Conservation (phyloP, 805 yeast genomes). For the Kuraishia borneana region DNA sequence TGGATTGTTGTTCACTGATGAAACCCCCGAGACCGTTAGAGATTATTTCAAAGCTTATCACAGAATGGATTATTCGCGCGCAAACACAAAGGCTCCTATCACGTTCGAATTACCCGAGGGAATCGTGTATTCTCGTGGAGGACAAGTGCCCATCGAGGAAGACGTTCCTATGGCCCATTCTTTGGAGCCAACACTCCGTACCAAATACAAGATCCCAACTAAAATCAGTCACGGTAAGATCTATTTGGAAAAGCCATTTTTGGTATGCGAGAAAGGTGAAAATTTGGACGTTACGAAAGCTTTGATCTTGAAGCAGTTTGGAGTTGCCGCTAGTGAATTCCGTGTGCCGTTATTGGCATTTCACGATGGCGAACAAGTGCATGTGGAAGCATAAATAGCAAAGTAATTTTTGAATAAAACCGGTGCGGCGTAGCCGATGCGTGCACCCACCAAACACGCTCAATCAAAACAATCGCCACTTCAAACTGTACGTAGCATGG, state of each 20-base stretch:
- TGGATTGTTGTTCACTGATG: constrained; percentile 85
- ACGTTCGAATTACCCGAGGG: constrained; percentile 85
- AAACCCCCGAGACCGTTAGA: constrained; percentile 76
- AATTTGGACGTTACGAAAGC: constrained; percentile 84
- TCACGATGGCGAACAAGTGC: constrained; percentile 50
- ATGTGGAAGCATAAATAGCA: not conserved
- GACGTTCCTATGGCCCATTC: constrained; percentile 97
- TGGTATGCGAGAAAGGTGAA: constrained; percentile 74
- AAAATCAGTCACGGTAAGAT: constrained; percentile 85
- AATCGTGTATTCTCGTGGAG: constrained; percentile 88
- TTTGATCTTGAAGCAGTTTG: constrained; percentile 85
- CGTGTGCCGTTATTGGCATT: constrained; percentile 71
- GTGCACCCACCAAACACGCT: too few relatives aligned
- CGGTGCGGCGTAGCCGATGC: too few relatives aligned
- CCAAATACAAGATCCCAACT: constrained; percentile 84
- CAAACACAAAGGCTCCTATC: constrained; percentile 76
- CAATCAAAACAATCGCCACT: too few relatives aligned
- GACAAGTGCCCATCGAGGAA: constrained; percentile 79
- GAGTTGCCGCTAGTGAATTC: constrained; percentile 88
- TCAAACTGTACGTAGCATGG: too few relatives aligned
- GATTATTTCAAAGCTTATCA: constrained; percentile 76
- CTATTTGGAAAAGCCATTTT: constrained; percentile 59
- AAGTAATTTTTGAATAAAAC: not conserved
- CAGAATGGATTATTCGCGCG: constrained; percentile 79
- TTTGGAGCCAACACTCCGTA: constrained; percentile 85